Evolutionary conservation across 2,329 filamentous ascomycete genomes (phyloP).

Genomic region (Colletotrichum horii): DNA sequence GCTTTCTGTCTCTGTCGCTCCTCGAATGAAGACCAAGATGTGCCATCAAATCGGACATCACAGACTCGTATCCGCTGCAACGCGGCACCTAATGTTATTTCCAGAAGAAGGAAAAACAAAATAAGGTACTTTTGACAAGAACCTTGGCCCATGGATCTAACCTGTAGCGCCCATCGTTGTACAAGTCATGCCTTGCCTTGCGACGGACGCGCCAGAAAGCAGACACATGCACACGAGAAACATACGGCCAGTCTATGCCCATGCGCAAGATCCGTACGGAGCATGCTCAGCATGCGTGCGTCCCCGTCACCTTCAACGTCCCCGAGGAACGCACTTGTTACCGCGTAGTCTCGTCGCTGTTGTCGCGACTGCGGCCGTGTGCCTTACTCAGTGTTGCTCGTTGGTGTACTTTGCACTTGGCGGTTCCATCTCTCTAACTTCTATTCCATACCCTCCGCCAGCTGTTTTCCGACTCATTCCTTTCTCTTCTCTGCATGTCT

Average conservation of each 20-base stretch:
- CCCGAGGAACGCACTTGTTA: neutral
- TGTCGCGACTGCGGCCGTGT: neutral
- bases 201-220: neutral
- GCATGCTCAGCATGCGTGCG: neutral
- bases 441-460: neutral
- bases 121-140: neutral
- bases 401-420: neutral
- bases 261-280: neutral
- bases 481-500: neutral
- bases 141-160: neutral
- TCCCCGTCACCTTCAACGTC: neutral
- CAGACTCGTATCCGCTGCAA: neutral
- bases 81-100: neutral
- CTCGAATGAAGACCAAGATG: neutral
- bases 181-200: neutral
- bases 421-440: neutral
- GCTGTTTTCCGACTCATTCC: neutral
- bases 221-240: neutral
- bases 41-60: neutral
- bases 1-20: neutral
- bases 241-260: neutral
- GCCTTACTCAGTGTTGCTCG: neutral
- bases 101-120: neutral
- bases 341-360: neutral
- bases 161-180: neutral